phyloP scores from a whole-genome alignment of 306 rosid genomes.

The Cercis canadensis region DNA sequence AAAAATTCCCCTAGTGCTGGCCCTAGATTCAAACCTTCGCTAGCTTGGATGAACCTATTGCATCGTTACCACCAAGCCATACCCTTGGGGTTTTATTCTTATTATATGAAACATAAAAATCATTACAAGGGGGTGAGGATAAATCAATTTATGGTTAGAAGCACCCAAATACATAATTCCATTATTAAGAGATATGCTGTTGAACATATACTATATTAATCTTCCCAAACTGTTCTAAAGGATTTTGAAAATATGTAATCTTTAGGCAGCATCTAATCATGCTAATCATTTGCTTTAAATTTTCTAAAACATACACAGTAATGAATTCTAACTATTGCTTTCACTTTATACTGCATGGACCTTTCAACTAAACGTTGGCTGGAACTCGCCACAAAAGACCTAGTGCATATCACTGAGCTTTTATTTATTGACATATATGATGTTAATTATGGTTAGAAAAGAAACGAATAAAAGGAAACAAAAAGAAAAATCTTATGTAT shows the following conservation, averaged over 20 bases:
- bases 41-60: too few species aligned
- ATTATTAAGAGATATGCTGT: not conserved
- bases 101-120: not conserved
- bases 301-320: too few species aligned
- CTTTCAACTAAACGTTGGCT: not conserved
- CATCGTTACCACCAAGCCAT: too few species aligned
- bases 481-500: not conserved
- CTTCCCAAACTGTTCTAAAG: too few species aligned
- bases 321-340: not conserved
- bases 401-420: not conserved
- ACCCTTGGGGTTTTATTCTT: too few species aligned
- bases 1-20: too few species aligned
- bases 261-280: too few species aligned
- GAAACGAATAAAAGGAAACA: not conserved
- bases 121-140: not conserved
- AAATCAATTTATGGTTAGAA: not conserved
- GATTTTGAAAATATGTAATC: too few species aligned
- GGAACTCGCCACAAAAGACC: not conserved
- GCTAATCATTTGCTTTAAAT: too few species aligned
- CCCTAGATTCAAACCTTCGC: too few species aligned
- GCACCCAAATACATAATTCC: not conserved
- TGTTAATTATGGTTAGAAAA: not conserved
- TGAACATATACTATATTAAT: too few species aligned
- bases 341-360: not conserved
- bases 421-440: not conserved